Conservation (phyloP, 2,329 filamentous ascomycete genomes). For the Aspergillus awamori region DNA sequence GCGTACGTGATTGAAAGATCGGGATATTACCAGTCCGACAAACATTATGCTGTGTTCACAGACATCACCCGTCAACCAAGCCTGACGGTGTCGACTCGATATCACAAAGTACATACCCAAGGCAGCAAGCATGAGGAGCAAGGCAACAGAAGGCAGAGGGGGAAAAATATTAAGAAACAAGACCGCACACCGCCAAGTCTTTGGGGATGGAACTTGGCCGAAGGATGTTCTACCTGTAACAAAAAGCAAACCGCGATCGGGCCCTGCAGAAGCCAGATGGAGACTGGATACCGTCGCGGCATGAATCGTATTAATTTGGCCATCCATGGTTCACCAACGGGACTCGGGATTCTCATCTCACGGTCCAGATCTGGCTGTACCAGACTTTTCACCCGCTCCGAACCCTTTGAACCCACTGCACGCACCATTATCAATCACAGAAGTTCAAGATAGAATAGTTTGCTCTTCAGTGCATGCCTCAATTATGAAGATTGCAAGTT, state of each 20-base stretch:
- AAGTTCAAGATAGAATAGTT: too few relatives aligned
- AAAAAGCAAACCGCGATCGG: background rate
- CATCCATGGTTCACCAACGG: conserved; percentile 12
- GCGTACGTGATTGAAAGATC: conserved; percentile 8
- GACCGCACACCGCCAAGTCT: background rate
- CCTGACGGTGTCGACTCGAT: background rate
- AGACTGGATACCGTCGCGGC: background rate
- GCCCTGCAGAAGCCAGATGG: conserved; percentile 6
- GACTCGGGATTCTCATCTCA: background rate
- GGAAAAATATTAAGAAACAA: background rate
- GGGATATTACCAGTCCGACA: background rate
- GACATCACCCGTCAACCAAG: background rate
- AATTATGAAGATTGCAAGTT: background rate
- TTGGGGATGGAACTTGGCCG: background rate
- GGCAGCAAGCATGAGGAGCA: background rate
- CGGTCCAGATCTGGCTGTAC: conserved; percentile 7
- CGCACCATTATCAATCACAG: too few relatives aligned
- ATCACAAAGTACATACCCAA: background rate
- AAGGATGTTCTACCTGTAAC: background rate
- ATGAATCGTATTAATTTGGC: background rate
- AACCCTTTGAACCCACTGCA: background rate
- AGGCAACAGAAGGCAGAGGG: conserved; percentile 4
- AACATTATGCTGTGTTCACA: background rate
- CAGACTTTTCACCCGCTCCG: background rate
- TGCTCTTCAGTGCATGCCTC: background rate